Conservation (phyloP, 768 basidiomycete species). For the Termitomyces sp. region DNA sequence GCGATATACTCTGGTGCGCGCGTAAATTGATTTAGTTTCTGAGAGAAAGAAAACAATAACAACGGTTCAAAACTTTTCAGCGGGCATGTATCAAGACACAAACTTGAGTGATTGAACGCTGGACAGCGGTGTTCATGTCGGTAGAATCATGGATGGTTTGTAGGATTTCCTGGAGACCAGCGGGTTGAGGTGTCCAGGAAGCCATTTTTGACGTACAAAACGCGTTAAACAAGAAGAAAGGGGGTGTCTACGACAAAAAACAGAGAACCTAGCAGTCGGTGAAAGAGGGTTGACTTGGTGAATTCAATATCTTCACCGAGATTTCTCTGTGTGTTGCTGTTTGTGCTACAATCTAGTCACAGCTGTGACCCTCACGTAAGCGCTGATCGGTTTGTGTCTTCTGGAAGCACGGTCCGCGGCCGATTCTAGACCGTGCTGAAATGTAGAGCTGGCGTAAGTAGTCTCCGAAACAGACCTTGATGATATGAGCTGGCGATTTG, state of each 20-base stretch:
- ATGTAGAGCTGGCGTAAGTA: background rate
- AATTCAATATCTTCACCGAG: slow-evolving; percentile 19
- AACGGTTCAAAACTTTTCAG: slow-evolving; percentile 18
- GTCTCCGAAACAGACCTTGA: no score
- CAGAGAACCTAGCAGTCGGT: slow-evolving; percentile 21
- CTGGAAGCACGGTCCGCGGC: slow-evolving; percentile 7
- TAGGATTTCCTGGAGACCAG: slow-evolving; percentile 88
- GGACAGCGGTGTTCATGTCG: slow-evolving; percentile 68
- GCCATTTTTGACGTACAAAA: slow-evolving; percentile 46
- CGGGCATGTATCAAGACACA: slow-evolving; percentile 19
- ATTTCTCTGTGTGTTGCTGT: slow-evolving; percentile 21
- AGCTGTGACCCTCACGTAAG: slow-evolving; percentile 14
- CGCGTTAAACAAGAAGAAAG: slow-evolving; percentile 31
- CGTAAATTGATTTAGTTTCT: slow-evolving; percentile 89
- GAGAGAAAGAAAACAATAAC: slow-evolving; percentile 11
- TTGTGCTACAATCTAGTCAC: slow-evolving; percentile 11
- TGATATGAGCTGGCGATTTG: no score
- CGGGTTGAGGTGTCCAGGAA: slow-evolving; percentile 82
- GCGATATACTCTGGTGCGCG: slow-evolving; percentile 91
- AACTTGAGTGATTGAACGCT: slow-evolving; percentile 83
- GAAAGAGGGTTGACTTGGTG: slow-evolving; percentile 8
- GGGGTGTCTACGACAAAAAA: slow-evolving; percentile 16
- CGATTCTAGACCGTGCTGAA: background rate
- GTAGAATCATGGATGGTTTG: slow-evolving; percentile 91
- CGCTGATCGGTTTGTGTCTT: slow-evolving; percentile 9